Evolutionary conservation across 805 yeast genomes (phyloP).

Genomic region (Candida vartiovaarae): DNA sequence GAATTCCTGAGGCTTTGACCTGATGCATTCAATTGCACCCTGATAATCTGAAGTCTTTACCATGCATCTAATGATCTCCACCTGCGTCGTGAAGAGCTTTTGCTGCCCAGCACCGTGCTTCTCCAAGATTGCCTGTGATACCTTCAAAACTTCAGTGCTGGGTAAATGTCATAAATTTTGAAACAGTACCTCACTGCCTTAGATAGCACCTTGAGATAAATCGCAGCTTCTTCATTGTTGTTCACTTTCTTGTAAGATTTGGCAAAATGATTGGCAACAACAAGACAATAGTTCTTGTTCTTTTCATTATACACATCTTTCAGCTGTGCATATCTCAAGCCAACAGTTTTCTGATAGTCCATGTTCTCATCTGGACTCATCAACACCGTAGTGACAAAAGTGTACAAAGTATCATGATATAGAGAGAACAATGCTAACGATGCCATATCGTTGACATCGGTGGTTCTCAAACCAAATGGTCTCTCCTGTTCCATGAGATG

Average conservation of each 20-base stretch:
- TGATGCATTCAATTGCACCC: conserved; percentile 31
- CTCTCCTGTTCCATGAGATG: conserved; percentile 24
- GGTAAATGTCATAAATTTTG: conserved; percentile 34
- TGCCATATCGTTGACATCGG: conserved; percentile 30
- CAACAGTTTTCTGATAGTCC: conserved; percentile 33
- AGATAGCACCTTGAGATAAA: conserved; percentile 33
- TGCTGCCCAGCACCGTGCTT: neutral
- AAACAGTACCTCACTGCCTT: conserved; percentile 40
- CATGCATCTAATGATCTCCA: conserved; percentile 19
- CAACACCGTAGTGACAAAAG: conserved; percentile 24
- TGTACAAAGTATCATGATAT: conserved; percentile 34
- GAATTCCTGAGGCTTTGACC: conserved; percentile 24
- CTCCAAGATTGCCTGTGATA: conserved; percentile 19
- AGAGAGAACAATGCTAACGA: conserved; percentile 31
- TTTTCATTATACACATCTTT: conserved; percentile 1
- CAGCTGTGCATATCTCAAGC: conserved; percentile 29
- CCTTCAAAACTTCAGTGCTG: conserved; percentile 33
- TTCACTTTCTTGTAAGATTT: conserved; percentile 9
- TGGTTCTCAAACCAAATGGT: conserved; percentile 21
- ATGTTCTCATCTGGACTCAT: conserved; percentile 23
- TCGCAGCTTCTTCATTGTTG: conserved; percentile 27
- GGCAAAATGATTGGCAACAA: conserved; percentile 15
- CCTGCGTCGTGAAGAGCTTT: conserved; percentile 6
- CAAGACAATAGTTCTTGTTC: conserved; percentile 7
- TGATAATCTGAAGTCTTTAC: conserved; percentile 25